A percentile compares a stretch with the other conserved stretches of the same genome.
Evolutionary conservation across 2,329 filamentous ascomycete genomes (phyloP).

Genomic region (Paramyrothecium sp.): DNA sequence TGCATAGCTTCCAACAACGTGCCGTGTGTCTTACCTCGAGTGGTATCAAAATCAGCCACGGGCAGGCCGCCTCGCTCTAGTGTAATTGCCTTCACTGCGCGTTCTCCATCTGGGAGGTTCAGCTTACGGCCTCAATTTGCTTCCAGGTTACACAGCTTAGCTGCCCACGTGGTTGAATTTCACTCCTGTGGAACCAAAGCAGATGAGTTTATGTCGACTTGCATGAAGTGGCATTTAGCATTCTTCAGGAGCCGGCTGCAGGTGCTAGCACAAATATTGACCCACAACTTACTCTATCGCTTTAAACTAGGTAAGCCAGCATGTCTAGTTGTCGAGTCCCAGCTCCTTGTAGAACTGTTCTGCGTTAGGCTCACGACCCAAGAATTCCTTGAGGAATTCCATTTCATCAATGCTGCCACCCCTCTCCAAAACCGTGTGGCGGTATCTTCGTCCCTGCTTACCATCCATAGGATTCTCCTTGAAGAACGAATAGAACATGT

Average conservation of each 20-base stretch:
- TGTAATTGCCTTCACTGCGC: neutral
- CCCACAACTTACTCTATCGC: too few species aligned
- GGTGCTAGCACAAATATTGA: too few species aligned
- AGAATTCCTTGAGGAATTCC: conserved; percentile 73
- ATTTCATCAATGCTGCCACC: conserved; percentile 81
- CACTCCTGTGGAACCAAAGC: neutral
- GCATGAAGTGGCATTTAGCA: too few species aligned
- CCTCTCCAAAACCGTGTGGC: conserved; percentile 74
- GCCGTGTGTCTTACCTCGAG: neutral
- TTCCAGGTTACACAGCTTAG: neutral
- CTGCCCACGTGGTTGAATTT: neutral
- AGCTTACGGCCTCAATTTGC: neutral
- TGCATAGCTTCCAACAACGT: neutral
- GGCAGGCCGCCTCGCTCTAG: neutral
- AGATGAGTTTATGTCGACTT: neutral
- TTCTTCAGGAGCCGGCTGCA: too few species aligned
- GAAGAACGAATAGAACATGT: conserved; percentile 85
- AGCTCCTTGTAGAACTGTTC: conserved; percentile 81
- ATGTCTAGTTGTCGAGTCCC: conserved; percentile 37
- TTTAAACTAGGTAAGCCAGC: neutral
- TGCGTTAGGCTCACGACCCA: conserved; percentile 72
- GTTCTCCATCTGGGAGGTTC: neutral
- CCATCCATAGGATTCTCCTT: conserved; percentile 76
- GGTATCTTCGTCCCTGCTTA: conserved; percentile 70
- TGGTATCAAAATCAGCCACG: neutral